Evolutionary conservation across 805 yeast genomes (phyloP).

Genomic region (Jamesozyma jinghongensis): DNA sequence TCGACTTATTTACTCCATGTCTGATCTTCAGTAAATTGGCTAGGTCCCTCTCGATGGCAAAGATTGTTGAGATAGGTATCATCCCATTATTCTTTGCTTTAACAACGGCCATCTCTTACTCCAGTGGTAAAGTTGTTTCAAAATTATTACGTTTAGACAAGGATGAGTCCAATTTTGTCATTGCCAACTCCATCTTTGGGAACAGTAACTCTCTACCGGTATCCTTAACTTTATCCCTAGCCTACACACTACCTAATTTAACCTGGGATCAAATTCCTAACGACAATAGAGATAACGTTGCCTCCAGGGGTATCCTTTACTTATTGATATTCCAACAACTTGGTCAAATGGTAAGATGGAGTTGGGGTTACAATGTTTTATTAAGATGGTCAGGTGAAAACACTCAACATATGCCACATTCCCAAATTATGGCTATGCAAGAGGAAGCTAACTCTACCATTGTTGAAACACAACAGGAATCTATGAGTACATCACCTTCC

Average conservation of each 20-base stretch:
- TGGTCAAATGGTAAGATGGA: slow-evolving; percentile 78
- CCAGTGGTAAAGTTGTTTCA: slow-evolving; percentile 51
- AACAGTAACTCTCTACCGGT: slow-evolving; percentile 94
- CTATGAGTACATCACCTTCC: too few species aligned
- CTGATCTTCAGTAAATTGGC: slow-evolving; percentile 80
- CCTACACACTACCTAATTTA: slow-evolving; percentile 65
- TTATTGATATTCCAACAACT: slow-evolving; percentile 70
- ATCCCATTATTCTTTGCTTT: slow-evolving; percentile 81
- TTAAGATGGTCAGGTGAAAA: slow-evolving; percentile 39
- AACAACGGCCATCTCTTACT: slow-evolving; percentile 66
- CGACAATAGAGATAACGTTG: slow-evolving; percentile 60
- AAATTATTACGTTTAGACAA: slow-evolving; percentile 48
- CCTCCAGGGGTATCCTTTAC: slow-evolving; percentile 69
- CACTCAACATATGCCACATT: slow-evolving; percentile 25
- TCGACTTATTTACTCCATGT: slow-evolving; percentile 90
- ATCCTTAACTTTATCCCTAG: slow-evolving; percentile 70
- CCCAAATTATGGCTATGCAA: slow-evolving; percentile 14
- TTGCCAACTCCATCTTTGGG: slow-evolving; percentile 96
- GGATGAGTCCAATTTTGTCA: slow-evolving; percentile 80
- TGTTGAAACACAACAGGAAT: neutral
- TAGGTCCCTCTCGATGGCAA: slow-evolving; percentile 57
- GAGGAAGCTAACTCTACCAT: slow-evolving; percentile 6
- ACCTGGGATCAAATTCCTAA: slow-evolving; percentile 65
- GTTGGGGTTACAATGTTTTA: slow-evolving; percentile 75
- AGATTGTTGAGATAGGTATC: slow-evolving; percentile 68